phyloP scores from a whole-genome alignment of 2,329 filamentous ascomycete genomes.

The Juglanconis sp. region DNA sequence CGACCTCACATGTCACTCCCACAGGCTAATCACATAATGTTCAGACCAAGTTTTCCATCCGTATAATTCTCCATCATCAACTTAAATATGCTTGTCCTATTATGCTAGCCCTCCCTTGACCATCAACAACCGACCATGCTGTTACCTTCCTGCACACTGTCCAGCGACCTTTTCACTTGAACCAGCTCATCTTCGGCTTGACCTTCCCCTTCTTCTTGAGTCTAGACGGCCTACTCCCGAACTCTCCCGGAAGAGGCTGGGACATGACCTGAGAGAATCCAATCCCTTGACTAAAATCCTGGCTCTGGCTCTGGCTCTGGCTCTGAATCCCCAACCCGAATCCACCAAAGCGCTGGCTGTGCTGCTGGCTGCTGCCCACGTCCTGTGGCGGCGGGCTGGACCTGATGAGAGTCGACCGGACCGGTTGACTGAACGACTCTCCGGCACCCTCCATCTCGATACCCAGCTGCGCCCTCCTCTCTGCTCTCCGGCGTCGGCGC shows the following conservation, averaged over 20 bases:
- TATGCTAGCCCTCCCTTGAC: too few relatives aligned
- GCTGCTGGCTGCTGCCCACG: slow-evolving; percentile 4
- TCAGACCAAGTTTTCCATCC: too few relatives aligned
- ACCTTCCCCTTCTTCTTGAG: slow-evolving; percentile 41
- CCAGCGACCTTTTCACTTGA: slow-evolving; percentile 24
- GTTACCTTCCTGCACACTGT: not conserved
- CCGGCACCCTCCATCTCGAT: slow-evolving; percentile 22
- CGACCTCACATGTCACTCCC: too few relatives aligned
- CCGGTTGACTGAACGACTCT: slow-evolving; percentile 10
- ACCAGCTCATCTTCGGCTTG: slow-evolving; percentile 35
- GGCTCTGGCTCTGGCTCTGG: slow-evolving; percentile 18
- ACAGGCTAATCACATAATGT: too few relatives aligned
- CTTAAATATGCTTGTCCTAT: too few relatives aligned
- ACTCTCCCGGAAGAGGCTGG: slow-evolving; percentile 42
- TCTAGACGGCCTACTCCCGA: slow-evolving; percentile 39
- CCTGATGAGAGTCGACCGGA: not conserved
- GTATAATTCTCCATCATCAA: too few relatives aligned
- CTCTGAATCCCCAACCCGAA: not conserved
- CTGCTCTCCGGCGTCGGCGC: slow-evolving; percentile 25
- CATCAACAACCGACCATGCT: too few relatives aligned
- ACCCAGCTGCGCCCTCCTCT: slow-evolving; percentile 21
- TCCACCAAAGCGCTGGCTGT: too few relatives aligned
- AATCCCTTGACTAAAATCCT: slow-evolving; percentile 1
- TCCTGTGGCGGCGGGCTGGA: slow-evolving; percentile 11
- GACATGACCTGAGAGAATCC: slow-evolving; percentile 35